Conservation (phyloP, 129 eudicot genomes). For the Flaveria bidentis region DNA sequence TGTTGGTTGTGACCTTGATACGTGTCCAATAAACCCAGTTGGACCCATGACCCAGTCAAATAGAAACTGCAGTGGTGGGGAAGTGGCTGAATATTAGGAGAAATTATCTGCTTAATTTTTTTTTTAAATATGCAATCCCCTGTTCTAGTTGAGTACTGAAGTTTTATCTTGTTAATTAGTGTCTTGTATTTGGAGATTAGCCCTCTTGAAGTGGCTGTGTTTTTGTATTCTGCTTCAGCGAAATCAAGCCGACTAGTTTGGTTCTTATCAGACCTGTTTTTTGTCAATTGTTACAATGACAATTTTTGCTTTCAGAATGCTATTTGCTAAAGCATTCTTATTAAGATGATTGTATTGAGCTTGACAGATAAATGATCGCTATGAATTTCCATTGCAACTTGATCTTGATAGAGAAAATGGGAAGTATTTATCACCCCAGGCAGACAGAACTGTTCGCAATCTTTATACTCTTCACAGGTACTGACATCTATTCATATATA, state of each 20-base stretch:
- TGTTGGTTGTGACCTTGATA: not conserved
- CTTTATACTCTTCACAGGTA: conserved; percentile 95
- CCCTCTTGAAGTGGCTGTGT: no score
- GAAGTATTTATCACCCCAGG: conserved; percentile 88
- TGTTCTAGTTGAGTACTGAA: no score
- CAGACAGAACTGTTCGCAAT: conserved; percentile 89
- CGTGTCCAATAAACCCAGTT: no score
- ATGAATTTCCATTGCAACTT: conserved; percentile 92
- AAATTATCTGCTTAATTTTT: no score
- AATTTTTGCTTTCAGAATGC: conserved; percentile 8
- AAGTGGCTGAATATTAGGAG: no score
- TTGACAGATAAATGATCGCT: conserved; percentile 92
- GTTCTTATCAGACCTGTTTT: not conserved
- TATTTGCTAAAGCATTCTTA: conserved; percentile 24
- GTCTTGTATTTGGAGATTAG: no score
- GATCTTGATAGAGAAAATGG: conserved; percentile 94
- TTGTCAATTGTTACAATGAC: not conserved
- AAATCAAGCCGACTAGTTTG: no score
- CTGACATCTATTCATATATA: not conserved
- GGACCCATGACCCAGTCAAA: no score
- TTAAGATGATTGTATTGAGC: not conserved
- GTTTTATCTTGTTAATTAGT: no score
- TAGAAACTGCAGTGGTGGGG: no score
- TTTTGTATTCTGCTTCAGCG: no score
- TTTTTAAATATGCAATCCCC: no score